phyloP scores from a whole-genome alignment of 2,329 filamentous ascomycete species.

The Colletotrichum graminicola region DNA sequence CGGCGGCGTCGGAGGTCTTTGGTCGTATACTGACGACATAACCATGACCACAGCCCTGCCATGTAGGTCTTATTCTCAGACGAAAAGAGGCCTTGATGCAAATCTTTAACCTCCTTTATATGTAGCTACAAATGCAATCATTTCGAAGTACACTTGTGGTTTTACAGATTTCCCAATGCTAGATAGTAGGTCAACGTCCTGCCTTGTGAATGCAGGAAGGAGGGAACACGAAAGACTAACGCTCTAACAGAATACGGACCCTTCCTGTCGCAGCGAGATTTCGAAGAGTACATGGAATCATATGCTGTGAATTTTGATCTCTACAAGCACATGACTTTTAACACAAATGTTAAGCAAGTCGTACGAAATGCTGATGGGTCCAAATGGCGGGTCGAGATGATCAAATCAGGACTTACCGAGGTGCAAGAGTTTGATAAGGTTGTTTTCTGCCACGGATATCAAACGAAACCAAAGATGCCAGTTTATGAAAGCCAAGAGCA shows the following conservation, averaged over 20 bases:
- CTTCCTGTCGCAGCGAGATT: conserved; percentile 45
- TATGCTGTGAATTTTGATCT: conserved; percentile 57
- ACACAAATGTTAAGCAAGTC: conserved; percentile 49
- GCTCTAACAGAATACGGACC: conserved; percentile 46
- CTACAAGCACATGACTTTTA: conserved; percentile 50
- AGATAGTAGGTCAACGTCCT: conserved; percentile 49
- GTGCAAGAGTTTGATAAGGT: conserved; percentile 54
- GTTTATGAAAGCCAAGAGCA: conserved; percentile 50
- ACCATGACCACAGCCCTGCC: conserved; percentile 51
- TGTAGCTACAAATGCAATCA: conserved; percentile 50
- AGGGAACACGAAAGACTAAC: neutral
- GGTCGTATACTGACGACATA: conserved; percentile 55
- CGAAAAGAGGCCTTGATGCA: neutral
- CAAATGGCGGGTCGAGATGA: conserved; percentile 51
- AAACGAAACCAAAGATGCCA: conserved; percentile 53
- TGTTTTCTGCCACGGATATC: conserved; percentile 51
- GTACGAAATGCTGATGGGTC: conserved; percentile 46
- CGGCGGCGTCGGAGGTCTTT: conserved; percentile 57
- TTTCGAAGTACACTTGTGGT: conserved; percentile 55
- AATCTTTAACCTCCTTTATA: neutral
- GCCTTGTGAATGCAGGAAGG: neutral
- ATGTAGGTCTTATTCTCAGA: conserved; percentile 44
- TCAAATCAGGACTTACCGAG: conserved; percentile 44
- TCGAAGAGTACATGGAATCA: conserved; percentile 55
- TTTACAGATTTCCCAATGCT: conserved; percentile 58